Evolutionary conservation across 2,329 filamentous ascomycete species (phyloP), one percentile per base, ranked within the genome.

Genomic region (Sphaceloma murrayae): DNA sequence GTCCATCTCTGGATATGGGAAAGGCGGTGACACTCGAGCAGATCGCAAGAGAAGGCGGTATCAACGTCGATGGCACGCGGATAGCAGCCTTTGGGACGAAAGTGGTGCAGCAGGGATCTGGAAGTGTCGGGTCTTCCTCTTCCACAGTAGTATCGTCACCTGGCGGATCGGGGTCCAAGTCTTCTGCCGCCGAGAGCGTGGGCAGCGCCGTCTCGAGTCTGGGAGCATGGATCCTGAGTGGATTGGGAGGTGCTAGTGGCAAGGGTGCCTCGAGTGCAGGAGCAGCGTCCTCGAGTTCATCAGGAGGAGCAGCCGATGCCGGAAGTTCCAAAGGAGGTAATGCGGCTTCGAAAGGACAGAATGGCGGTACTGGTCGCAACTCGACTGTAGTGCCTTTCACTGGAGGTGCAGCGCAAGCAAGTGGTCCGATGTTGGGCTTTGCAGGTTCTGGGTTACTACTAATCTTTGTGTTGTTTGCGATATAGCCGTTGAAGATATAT

Each of bases 201-300:
- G 34, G 34, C 7, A 16, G 27, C 11, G 21, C 19, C 10, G 27
- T 39, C 18, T 21, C 14, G 5, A 13, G 16, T 13, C 9, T 39
- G 5, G 34, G 34, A 11, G 16, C 34, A 5, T 39, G 34, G 34
- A 26, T 39, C 34, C 24, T 24, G 34, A 39, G 34, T 13, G 34
- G 34, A 13, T 22, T 39, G 11, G 34, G 34, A 24, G 34, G 19
- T 9, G 19, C 13, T n/a, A 27, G 24, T 27, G 24, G 24, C 24
- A 27, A 27, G 24, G 24, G 24, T 6, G 24, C 7, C 6, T 6
- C 7, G 7, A 7, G 7, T 6, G 11, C 24, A 11, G 24, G 24
- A 11, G 7, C 6, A 27, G 11, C 7, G 7, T 6, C 7, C 11
- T 27, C 24, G 6, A 27, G 24, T 27, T 27, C 24, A 11, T 11